A percentile compares a stretch with the other conserved stretches of the same genome.
Conservation (phyloP, 495 filamentous ascomycete species). For the Parmelia sp. region DNA sequence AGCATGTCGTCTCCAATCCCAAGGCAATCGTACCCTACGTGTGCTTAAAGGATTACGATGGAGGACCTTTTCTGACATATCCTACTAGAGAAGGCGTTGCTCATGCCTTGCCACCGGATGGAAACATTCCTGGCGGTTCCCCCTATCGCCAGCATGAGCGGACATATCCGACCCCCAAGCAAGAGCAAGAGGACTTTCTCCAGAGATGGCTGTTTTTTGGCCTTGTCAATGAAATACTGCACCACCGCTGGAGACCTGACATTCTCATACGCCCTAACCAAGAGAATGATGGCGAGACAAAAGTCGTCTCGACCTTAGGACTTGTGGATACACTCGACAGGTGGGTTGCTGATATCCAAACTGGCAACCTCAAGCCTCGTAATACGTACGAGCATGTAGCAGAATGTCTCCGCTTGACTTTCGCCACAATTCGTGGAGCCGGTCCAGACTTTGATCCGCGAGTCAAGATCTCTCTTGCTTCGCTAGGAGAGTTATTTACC, state of each 20-base stretch:
- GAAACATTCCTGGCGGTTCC: neutral
- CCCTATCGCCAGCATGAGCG: neutral
- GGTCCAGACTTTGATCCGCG: conserved; percentile 8
- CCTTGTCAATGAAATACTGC: neutral
- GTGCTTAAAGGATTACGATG: neutral
- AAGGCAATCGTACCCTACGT: neutral
- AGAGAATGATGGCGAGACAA: neutral
- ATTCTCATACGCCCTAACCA: neutral
- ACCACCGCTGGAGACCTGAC: neutral
- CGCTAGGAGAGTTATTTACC: neutral
- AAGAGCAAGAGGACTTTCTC: neutral
- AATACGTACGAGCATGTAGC: conserved; percentile 13
- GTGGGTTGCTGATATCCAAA: neutral
- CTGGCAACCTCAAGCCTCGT: neutral
- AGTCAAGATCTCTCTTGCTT: conserved; percentile 12
- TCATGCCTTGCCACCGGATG: neutral
- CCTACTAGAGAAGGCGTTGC: neutral
- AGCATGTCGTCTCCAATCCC: neutral
- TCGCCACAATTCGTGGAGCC: neutral
- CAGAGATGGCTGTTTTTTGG: conserved; percentile 7
- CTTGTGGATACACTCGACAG: neutral
- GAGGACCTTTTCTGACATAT: neutral
- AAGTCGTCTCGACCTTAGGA: neutral
- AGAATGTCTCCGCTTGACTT: conserved; percentile 1
- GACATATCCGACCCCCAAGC: neutral